phyloP scores from a whole-genome alignment of 441 rosid genomes.

The Arabidopsis lyrata region DNA sequence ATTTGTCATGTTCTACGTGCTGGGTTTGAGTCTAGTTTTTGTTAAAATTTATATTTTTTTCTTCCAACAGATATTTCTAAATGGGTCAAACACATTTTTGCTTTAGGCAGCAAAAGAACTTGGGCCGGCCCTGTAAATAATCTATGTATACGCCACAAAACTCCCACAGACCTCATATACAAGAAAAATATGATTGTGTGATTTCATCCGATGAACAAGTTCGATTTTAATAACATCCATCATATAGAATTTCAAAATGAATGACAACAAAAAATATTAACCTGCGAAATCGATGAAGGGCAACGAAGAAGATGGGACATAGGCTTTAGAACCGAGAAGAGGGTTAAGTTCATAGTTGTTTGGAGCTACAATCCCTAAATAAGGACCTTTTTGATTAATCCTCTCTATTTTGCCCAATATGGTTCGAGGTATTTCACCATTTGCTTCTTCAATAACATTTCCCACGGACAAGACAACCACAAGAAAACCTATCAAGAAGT shows the following conservation, averaged over 20 bases:
- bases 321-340: constrained; percentile 62
- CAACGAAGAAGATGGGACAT: constrained; percentile 42
- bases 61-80: no score
- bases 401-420: constrained; percentile 36
- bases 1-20: no score
- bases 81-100: no score
- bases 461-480: constrained; percentile 33
- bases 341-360: constrained; percentile 76
- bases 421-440: constrained; percentile 44
- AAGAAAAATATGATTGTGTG: no score
- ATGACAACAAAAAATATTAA: neutral
- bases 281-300: constrained; percentile 67
- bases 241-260: neutral
- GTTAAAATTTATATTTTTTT: no score
- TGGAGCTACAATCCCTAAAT: constrained; percentile 62
- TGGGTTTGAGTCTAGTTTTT: no score
- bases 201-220: neutral
- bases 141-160: no score
- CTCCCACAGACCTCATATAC: no score
- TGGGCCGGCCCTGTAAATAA: no score
- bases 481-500: constrained; percentile 30
- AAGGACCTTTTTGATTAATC: constrained; percentile 59
- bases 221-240: neutral
- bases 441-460: constrained; percentile 32
- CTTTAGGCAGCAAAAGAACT: no score